A percentile compares a stretch with the other conserved stretches of the same genome.
Evolutionary conservation across 768 basidiomycete species (phyloP).

Genomic region (Psilocybe cyanescens): DNA sequence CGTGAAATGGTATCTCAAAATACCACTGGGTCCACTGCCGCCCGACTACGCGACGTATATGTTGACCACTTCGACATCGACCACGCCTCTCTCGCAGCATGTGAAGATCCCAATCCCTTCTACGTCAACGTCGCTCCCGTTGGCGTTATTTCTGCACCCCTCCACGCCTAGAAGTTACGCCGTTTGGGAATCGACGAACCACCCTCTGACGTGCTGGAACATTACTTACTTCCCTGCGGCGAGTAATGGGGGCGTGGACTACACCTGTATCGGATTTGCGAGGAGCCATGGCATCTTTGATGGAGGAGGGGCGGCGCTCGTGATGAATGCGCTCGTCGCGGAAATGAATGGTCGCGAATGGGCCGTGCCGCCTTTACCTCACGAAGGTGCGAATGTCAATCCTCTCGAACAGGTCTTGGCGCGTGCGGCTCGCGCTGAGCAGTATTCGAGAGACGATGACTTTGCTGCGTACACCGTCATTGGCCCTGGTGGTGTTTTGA

Average conservation of each 20-base stretch:
- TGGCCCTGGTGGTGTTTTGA: constrained; percentile 32
- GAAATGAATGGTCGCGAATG: constrained; percentile 42
- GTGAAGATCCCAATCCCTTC: constrained; percentile 34
- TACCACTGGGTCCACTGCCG: constrained; percentile 39
- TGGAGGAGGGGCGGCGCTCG: constrained; percentile 38
- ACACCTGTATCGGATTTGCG: constrained; percentile 46
- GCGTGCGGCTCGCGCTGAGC: constrained; percentile 11
- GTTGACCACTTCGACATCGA: constrained; percentile 37
- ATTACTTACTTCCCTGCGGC: constrained; percentile 42
- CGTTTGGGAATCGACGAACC: constrained; percentile 33
- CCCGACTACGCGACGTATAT: constrained; percentile 36
- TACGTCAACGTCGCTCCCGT: constrained; percentile 38
- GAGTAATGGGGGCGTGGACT: constrained; percentile 26
- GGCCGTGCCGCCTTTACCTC: constrained; percentile 36
- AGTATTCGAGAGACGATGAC: constrained; percentile 14
- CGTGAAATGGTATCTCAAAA: constrained; percentile 37
- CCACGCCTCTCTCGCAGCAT: constrained; percentile 38
- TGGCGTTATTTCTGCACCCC: constrained; percentile 38
- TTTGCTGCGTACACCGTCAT: constrained; percentile 30
- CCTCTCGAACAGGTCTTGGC: constrained; percentile 35
- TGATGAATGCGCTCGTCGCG: constrained; percentile 41
- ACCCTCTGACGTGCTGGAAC: constrained; percentile 49
- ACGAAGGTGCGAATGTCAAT: constrained; percentile 35
- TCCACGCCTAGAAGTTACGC: constrained; percentile 41
- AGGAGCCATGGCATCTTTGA: constrained; percentile 47